Base-by-base conservation (phyloP, 257 asterid genomes). In the Schizonepeta tenuifolia region DNA sequence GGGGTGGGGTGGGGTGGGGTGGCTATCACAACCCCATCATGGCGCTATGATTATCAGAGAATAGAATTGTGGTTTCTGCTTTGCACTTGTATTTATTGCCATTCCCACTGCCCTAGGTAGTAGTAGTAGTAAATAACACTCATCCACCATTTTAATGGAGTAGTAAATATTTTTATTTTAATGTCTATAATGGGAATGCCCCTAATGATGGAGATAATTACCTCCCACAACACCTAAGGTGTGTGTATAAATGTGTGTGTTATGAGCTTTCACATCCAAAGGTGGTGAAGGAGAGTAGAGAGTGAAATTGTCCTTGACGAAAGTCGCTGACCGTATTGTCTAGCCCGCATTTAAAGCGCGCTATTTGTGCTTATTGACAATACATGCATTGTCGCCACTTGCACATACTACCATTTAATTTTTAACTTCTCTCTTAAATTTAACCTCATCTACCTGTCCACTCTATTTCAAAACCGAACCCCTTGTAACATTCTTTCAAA, bases 11-110 rank as follows among this genome's bases (percentile, higher is more conserved):
- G n/a, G 59, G 75, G 67, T 61, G 69, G 66, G 64, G 62, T 81
- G 24, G 24, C 79, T 82, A 83, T 77, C 55, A 49, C 7, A 82
- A 83, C 77, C 87, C 77, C 72, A 86, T 86, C 82, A 87, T 89
- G 91, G 88, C 88, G 78, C 58, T 87, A 82, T 89, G 88, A 89
- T 75, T 75, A 57, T 81, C 18, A 72, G 86, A 78, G 88, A 85
- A 89, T 85, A 86, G 91, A 89, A 87, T 85, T 87, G 87, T 87
- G 91, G 91, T 89, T 85, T 82, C 79, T 24, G n/a, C n/a, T 76
- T 77, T 80, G 87, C 84, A 75, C 70, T 76, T 83, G 80, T 76
- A 82, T 86, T 86, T 87, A 85, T 83, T 86, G 83, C 53, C 80
- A 44, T 59, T 76, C 66, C 44, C 86, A 71, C 83, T 83, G 88